These are phyloP conservation scores for Rosa rugosa DNA, from an alignment of 306 rosid species.

Conservation along the genomic window DNA sequence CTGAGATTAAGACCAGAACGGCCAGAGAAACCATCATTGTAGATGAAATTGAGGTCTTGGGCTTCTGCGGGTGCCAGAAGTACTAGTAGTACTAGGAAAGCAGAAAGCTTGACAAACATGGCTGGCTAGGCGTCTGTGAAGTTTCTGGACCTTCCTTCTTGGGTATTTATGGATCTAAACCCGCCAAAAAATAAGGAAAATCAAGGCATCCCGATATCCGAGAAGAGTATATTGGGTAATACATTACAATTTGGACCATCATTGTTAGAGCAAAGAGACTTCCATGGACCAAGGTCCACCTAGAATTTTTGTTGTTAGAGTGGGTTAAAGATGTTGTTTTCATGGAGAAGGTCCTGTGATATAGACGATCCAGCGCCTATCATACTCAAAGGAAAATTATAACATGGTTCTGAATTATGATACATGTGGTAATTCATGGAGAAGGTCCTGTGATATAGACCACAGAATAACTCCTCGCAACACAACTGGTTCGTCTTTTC, in stretches of 20 bases:
- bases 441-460: too few relatives aligned
- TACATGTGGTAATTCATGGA: too few relatives aligned
- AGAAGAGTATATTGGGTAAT: too few relatives aligned
- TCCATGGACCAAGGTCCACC: too few relatives aligned
- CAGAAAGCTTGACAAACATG: constrained; percentile 37
- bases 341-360: neutral
- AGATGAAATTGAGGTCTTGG: neutral
- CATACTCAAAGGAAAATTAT: too few relatives aligned
- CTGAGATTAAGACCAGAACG: constrained; percentile 8
- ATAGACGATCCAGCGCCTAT: neutral
- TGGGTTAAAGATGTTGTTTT: neutral
- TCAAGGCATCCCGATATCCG: neutral
- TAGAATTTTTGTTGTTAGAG: too few relatives aligned
- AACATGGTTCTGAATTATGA: too few relatives aligned
- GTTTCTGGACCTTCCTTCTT: neutral
- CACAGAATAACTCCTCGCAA: too few relatives aligned
- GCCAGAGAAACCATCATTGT: neutral
- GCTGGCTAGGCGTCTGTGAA: neutral
- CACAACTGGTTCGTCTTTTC: too few relatives aligned
- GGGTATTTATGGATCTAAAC: neutral
- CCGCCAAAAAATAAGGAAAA: neutral
- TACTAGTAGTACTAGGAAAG: constrained; percentile 22
- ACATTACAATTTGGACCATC: neutral
- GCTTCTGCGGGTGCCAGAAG: neutral
- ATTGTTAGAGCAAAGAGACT: neutral